phyloP scores from a whole-genome alignment of 192 early-diverging fungal species.

The Backusella parvicylindrica region DNA sequence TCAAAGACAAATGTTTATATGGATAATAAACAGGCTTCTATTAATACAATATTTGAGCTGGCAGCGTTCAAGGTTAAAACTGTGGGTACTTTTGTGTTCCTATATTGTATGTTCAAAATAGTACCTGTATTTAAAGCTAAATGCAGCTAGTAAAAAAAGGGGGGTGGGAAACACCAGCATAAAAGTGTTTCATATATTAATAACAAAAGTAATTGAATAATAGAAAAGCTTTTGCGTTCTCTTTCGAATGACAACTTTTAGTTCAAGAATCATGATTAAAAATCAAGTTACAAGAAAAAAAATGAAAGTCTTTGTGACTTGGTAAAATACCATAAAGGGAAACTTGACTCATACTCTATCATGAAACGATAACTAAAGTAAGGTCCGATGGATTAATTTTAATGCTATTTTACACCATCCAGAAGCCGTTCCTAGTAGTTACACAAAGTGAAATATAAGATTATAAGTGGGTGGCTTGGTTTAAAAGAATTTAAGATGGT shows the following conservation, averaged over 20 bases:
- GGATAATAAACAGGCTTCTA: neutral
- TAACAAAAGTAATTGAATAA: neutral
- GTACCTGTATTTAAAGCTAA: neutral
- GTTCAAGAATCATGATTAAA: neutral
- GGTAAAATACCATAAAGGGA: neutral
- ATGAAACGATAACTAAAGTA: neutral
- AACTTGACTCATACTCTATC: conserved; percentile 6
- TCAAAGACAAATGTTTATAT: neutral
- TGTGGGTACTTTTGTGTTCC: neutral
- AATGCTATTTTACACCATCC: conserved; percentile 2
- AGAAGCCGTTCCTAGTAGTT: neutral
- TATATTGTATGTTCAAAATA: too few species aligned
- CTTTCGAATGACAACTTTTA: neutral
- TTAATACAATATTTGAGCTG: neutral
- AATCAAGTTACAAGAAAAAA: neutral
- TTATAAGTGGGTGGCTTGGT: conserved; percentile 6
- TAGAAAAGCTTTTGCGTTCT: neutral
- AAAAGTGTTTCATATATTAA: neutral
- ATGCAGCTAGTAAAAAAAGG: neutral
- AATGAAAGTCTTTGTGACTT: neutral
- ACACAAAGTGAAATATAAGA: neutral
- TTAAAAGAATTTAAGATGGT: neutral
- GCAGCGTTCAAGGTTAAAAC: neutral
- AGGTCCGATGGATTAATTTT: neutral
- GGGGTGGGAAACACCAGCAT: neutral